Base-by-base conservation (phyloP, 1,284 basidiomycete species). In the Microbotryum scabiosae region DNA sequence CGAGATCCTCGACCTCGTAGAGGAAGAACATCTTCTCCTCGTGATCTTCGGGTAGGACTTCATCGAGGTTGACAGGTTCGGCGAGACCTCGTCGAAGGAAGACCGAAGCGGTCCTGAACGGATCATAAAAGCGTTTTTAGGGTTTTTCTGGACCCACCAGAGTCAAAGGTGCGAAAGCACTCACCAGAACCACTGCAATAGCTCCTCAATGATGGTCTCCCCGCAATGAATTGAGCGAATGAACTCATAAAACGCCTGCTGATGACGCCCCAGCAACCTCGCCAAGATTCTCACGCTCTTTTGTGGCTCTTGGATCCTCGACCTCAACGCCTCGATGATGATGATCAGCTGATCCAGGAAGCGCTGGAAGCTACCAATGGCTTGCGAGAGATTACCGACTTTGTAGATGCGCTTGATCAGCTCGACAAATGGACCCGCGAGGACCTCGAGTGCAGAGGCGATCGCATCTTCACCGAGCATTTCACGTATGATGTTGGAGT, bases 241-340 rank as follows among this genome's bases (percentile, higher is more conserved):
- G 74, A 97, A 98, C 57, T 80, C 80, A 79, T 97, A 98, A 77
- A 97, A 96, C 0, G 89, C 77, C 72, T 93, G 90, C 73, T 97
- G 90, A 75, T 97, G 94, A 26, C 94, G 83, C 70, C 87, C 82
- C 41, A 97, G 86, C 16, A 98, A 83, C 72, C 92, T 84, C 63
- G 96, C 89, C 74, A 97, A 96, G 4, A 85, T 85, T 73, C 94
- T 88, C 2, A 97, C 93, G 10, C 90, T 92, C 52, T 79, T 77
- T 59, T 84, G 82, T 0, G 94, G 87, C 69, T 97, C 87, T 60
- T 86, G 66, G 32, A 71, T 63, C 26, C 69, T 57, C 20, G 46
- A 30, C 12, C 58, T 51, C 5, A 64, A 53, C 8, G 62, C 60
- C 47, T 64, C 61, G 51, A 63, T 54, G 30, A 65, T 66, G 48